Base-by-base conservation (phyloP, 2,329 filamentous ascomycete species). In the Cordyceps javanica region DNA sequence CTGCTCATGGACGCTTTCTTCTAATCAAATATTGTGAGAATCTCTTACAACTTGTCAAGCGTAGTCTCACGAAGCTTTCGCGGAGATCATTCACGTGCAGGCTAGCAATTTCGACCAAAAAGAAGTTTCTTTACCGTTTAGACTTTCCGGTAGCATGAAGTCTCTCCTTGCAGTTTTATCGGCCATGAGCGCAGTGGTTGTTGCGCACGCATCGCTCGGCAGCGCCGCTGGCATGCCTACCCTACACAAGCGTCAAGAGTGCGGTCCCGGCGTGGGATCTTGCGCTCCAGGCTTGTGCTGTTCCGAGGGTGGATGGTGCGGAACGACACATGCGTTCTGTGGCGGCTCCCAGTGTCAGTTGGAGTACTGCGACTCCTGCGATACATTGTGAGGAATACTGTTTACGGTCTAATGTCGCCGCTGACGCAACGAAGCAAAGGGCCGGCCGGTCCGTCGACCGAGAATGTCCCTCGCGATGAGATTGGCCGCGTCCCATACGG, bases 311-410 rank as follows among this genome's bases (percentile, higher is more conserved):
- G 72, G 72, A 36, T 70, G 67, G 62, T 75, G 73, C 65, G 73
- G 73, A 54, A 72, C 65, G 3, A 63, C 63, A 16, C 59, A 54
- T 30, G 67, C 69, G 14, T 73, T 67, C 58, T 75, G 73, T 58
- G 66, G 62, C 45, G 73, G 72, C 30, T 73, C 71, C 4, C 64
- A 66, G 42, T 75, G 73, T 59, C 73, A 74, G 59, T 62, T 75
- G 38, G 67, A 70, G 11, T 75, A 70, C 62, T 71, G 72, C 59
- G 69, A 73, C 56, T 65, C 68, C 39, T 75, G 73, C 68, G 71
- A 75, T 60, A 72, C 72, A 60, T 70, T 73, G 73, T 75, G 64
- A 70, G 73, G 2, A 2, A 6, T 3, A 2, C 7, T 44, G n/a
- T 3, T 23, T 14, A 6, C 21, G 25, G 9, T 13, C 13, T 2